These are phyloP conservation scores for Chaetomium tenue DNA, from an alignment of 495 filamentous ascomycete genomes.

Conservation along the genomic window DNA sequence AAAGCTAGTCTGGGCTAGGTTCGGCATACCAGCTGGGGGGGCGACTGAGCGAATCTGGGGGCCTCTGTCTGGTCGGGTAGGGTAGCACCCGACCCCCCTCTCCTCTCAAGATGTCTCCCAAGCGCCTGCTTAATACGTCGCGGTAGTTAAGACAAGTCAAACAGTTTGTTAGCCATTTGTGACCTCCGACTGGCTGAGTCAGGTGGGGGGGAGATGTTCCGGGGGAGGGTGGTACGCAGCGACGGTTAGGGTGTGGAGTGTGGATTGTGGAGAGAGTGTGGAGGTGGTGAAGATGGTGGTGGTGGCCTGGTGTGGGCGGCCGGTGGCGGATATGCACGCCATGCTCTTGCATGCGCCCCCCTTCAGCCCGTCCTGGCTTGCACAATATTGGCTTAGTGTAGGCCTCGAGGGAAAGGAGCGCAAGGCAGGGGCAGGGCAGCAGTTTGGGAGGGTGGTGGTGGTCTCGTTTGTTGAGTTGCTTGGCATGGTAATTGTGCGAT, in stretches of 20 bases:
- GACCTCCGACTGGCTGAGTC: background rate
- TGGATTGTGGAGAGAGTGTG: background rate
- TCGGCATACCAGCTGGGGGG: too few species aligned
- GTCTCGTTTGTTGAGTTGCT: background rate
- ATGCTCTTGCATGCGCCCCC: background rate
- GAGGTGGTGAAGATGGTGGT: background rate
- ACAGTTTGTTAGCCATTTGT: background rate
- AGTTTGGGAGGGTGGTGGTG: background rate
- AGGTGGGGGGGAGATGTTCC: background rate
- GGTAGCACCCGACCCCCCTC: too few species aligned
- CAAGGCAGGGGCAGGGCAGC: too few species aligned
- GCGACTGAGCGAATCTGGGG: too few species aligned
- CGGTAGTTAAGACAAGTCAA: too few species aligned
- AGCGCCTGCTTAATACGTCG: too few species aligned
- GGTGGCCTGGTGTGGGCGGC: background rate
- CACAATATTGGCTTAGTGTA: background rate
- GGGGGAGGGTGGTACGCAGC: background rate
- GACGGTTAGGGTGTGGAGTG: too few species aligned
- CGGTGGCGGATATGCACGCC: constrained; percentile 6
- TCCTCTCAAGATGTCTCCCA: too few species aligned
- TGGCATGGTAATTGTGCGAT: background rate
- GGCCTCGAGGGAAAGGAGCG: background rate
- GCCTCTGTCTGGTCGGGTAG: too few species aligned
- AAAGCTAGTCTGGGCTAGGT: too few species aligned
- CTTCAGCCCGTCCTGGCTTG: background rate